Conservation (phyloP, 768 basidiomycete genomes). For the Pisolithus orientalis region DNA sequence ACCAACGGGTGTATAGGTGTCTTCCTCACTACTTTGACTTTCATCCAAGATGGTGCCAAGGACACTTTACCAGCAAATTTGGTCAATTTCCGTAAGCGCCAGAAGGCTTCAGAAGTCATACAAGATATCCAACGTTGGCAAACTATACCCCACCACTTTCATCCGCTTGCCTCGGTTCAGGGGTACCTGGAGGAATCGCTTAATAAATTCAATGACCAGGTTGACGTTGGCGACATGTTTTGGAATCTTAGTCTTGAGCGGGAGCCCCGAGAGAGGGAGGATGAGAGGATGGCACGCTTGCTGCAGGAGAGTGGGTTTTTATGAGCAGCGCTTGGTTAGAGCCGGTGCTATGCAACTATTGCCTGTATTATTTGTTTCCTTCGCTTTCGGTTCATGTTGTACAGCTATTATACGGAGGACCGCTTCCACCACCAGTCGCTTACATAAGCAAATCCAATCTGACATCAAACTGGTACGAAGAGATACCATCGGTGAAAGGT, state of each 20-base stretch:
- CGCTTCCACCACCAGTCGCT: background rate
- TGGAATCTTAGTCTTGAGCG: conserved; percentile 83
- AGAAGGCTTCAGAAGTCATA: conserved; percentile 94
- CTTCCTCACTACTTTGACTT: conserved; percentile 93
- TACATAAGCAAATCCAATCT: no score
- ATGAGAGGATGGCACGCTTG: conserved; percentile 91
- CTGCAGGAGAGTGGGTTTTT: conserved; percentile 87
- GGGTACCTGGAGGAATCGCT: conserved; percentile 77
- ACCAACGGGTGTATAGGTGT: conserved; percentile 52
- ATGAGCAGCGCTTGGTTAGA: conserved; percentile 26
- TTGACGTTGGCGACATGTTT: conserved; percentile 67
- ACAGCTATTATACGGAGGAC: conserved; percentile 11
- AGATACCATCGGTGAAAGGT: no score
- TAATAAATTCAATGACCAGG: conserved; percentile 59
- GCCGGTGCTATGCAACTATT: background rate
- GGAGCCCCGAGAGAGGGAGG: conserved; percentile 92
- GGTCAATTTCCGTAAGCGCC: conserved; percentile 94
- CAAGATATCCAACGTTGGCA: conserved; percentile 97
- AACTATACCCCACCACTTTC: conserved; percentile 82
- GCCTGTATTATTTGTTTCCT: conserved; percentile 4
- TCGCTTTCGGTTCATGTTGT: conserved; percentile 14
- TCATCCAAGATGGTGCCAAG: conserved; percentile 94
- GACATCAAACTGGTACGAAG: no score
- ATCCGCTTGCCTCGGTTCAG: conserved; percentile 57
- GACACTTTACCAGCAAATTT: conserved; percentile 73